phyloP scores from a whole-genome alignment of 2,329 filamentous ascomycete genomes.

The Cladosporium cucumerinum region DNA sequence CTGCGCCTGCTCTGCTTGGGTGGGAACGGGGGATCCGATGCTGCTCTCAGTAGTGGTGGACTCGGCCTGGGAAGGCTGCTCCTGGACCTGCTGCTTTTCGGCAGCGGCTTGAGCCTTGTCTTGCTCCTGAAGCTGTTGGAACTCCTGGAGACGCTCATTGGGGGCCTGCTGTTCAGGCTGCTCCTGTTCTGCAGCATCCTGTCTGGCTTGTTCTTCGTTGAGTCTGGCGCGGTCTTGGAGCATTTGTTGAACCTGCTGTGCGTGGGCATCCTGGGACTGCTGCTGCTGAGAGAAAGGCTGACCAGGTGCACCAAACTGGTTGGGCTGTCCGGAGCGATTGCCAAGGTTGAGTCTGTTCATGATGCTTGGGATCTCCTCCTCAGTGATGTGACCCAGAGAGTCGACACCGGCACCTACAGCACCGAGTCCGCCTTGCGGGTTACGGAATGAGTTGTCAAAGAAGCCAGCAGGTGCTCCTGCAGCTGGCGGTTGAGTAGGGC shows the following conservation, averaged over 20 bases:
- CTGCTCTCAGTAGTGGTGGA: conserved; percentile 23
- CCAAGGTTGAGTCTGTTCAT: conserved; percentile 64
- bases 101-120: conserved; percentile 23
- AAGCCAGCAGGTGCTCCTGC: conserved; percentile 56
- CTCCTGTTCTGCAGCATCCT: conserved; percentile 47
- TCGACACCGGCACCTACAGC: conserved; percentile 46
- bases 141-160: conserved; percentile 74
- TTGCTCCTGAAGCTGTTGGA: conserved; percentile 67
- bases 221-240: conserved; percentile 59
- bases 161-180: conserved; percentile 32
- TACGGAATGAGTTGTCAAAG: conserved; percentile 60
- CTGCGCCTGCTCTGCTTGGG: conserved; percentile 24
- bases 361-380: conserved; percentile 66
- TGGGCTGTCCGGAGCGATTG: conserved; percentile 43
- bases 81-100: conserved; percentile 32
- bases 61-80: conserved; percentile 19
- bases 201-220: conserved; percentile 60
- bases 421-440: conserved; percentile 40
- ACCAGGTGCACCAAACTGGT: conserved; percentile 47
- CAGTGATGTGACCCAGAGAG: conserved; percentile 49
- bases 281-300: conserved; percentile 43
- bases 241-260: conserved; percentile 58
- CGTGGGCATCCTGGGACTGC: conserved; percentile 40
- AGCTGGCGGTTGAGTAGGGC: conserved; percentile 50
- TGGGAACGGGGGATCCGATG: conserved; percentile 20